Evolutionary conservation across 345 rosid genomes (phyloP).

Genomic region (Linum trigynum): DNA sequence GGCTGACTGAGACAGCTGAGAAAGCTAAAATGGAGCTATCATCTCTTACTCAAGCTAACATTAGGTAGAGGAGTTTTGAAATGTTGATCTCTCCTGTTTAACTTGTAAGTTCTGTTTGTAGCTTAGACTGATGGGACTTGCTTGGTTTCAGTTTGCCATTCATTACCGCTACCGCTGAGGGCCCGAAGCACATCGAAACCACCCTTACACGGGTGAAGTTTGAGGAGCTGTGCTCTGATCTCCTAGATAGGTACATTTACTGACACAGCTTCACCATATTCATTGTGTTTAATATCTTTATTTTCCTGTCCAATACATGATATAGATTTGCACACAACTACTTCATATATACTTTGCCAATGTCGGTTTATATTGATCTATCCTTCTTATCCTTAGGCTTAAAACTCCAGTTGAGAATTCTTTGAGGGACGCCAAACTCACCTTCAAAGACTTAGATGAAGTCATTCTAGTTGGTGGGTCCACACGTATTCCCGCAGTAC

Average conservation of each 20-base stretch:
- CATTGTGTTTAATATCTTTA: too few relatives aligned
- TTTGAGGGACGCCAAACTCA: constrained; percentile 79
- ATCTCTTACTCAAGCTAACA: constrained; percentile 77
- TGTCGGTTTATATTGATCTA: not conserved
- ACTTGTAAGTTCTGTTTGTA: not conserved
- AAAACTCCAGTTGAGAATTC: constrained; percentile 83
- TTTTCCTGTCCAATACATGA: too few relatives aligned
- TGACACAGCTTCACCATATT: not conserved
- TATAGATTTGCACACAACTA: too few relatives aligned
- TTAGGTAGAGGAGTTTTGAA: constrained; percentile 36
- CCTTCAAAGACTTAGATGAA: constrained; percentile 82
- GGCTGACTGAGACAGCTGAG: constrained; percentile 90
- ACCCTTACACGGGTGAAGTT: constrained; percentile 87
- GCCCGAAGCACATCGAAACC: constrained; percentile 93
- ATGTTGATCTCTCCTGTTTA: not conserved
- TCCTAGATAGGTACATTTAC: constrained; percentile 63
- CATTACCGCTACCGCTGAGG: constrained; percentile 99
- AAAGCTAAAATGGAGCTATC: constrained; percentile 98
- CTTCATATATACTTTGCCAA: too few relatives aligned
- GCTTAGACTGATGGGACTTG: not conserved
- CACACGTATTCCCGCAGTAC: constrained; percentile 95
- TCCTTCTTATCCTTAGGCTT: constrained; percentile 35
- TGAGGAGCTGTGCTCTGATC: constrained; percentile 83
- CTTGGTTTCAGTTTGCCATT: constrained; percentile 65
- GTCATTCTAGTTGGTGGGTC: constrained; percentile 98